Evolutionary conservation across 306 rosid genomes (phyloP), one percentile per base, ranked within the genome.

Genomic region (Cicer judaicum): DNA sequence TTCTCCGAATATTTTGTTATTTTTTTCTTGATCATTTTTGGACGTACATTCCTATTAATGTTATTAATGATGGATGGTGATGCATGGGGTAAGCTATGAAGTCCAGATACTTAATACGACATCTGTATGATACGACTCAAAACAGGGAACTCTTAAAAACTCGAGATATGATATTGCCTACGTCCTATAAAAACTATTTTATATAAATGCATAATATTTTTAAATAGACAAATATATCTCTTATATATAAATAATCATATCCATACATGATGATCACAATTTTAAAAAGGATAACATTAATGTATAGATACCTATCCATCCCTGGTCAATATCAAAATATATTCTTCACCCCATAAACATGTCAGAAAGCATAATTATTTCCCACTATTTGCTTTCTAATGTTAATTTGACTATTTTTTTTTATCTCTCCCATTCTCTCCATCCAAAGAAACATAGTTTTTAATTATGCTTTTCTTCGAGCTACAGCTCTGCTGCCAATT

Each of bases 1-100:
- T 64, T 73, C n/a, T 21, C 44, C 54, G 72, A 13, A 5, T 77
- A 55, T 71, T 46, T 64, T 16, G 14, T 43, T 72, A 63, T 55
- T 54, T 38, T 55, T 70, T 53, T 65, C 9, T 59, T 10, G 8
- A 53, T 18, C 24, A 70, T 10, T 11, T 66, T 75, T 40, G 15
- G 39, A 57, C 68, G 8, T 70, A 15, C 2, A 6, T 29, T 24
- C 55, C 9, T 16, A 68, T 68, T 9, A 46, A 19, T 38, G 24
- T 62, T 62, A 70, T 70, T 70, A 53, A 38, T 69, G 41, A 10
- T 6, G 5, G 47, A 10, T 9, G 47, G 38, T 6, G 8, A 7
- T 44, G 38, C 56, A 44, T 21, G 40, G 18, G 72, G 72, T 14
- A 44, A 66, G 72, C 40, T 46, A 66, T 44, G 55, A 21, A 66